Base-by-base conservation (phyloP, 2,329 filamentous ascomycete species). In the Aspergillus fumigatus region DNA sequence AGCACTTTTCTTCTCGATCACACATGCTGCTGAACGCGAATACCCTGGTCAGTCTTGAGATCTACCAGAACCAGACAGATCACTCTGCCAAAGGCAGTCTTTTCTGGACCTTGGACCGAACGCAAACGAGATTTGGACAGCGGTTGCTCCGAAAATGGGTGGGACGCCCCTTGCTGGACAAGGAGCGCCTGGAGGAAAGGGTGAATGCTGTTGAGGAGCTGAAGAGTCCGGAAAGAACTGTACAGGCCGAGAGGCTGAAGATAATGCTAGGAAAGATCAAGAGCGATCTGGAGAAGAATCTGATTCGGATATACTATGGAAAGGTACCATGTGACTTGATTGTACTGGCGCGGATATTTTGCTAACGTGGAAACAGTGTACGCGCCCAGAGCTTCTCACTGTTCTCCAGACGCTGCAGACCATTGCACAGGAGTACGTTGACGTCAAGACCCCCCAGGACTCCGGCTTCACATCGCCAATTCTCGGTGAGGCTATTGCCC, bases 11-110 rank as follows among this genome's bases (percentile, higher is more conserved):
- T 65, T 90, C 92, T 7, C 82, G 92, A 40, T 92, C 93, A 14
- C 92, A 97, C 69, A 97, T 99, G 94, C 80, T 97, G 3, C 79
- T 99, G 58, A 97, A 95, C 69, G 94, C 93, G 48, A 99, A 96
- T 54, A 97, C 93, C 0, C 78, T 99, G 40, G 93, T 91, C 50
- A 96, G 91, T 66, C 82, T 99, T 11, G 94, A 99, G 71, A 91
- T 99, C 1, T 99, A 97, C 70, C 89, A 92, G 59, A 99, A 99
- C 63, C 86, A 92, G 66, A 97, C 93, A 0, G 92, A 97, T 68
- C 84, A 92, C 66, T 83, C 85, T 0, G 85, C 88, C 57, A 92
- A 88, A 66, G 94, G 94, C 3, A 97, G 92, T 71, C 79, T 99
- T 4, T 92, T 97, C 73, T 99, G 94, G 94, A 90, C 92, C 0